Evolutionary conservation across 1,139 yeast species (phyloP), one percentile per base, ranked within the genome.

Genomic region (Nakaseomyces glabratus): DNA sequence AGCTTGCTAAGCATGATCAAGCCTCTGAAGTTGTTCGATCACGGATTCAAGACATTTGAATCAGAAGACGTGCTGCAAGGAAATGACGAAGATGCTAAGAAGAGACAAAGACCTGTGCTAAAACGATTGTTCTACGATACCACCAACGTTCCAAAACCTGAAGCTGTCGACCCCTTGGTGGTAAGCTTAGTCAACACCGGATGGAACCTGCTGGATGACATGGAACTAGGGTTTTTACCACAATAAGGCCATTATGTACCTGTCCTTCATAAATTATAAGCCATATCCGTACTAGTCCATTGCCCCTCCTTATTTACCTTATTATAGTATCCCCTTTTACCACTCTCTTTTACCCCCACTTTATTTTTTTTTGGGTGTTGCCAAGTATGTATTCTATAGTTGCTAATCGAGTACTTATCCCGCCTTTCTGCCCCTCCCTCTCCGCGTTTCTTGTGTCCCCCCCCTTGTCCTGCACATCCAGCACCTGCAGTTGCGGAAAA

Each of bases 151-250:
- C 16, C 9, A 32, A 18, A 31, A 16, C 17, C 15, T 7, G 7
- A 28, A 31, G 16, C 9, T 10, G 36, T 38, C 19, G 39, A 46
- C n/a, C 35, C 39, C 9, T 31, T 42, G 12, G 32, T 46, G 21
- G 33, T 39, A 10, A 34, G 37, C 15, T 44, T 53, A 21, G 40
- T 49, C 18, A 39, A 45, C 18, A 41, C 43, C 13, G 58, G 56
- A 12, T 55, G 58, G 51, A 40, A 40, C 29, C 38, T 39, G 21
- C 40, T 41, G 1, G 57, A 52, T 31, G 57, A 50, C 26, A 42
- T 51, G n/a, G 60, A 55, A 34, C 36, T 55, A 19, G 60, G 60
- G 9, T 55, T 58, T n/a, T 18, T 26, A 12, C 30, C n/a, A 18
- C 30, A 26, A 17, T 26, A 26, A 10, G 11, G 9, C 21, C 10